Base-by-base conservation (phyloP, 148 eudicot genomes). In the Bassia scoparia region DNA sequence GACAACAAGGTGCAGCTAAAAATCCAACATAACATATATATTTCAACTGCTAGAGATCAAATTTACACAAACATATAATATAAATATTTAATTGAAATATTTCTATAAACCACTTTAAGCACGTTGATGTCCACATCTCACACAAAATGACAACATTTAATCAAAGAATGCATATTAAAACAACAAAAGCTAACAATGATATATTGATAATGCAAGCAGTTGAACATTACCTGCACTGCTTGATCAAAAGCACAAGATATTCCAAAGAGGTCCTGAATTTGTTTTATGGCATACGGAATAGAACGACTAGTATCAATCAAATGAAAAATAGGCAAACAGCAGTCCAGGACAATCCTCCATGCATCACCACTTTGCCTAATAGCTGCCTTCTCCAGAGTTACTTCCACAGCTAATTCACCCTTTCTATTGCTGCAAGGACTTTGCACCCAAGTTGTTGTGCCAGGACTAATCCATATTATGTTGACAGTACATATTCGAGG, bases 231-330 rank as follows among this genome's bases (percentile, higher is more conserved):
- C 98, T 93, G 96, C 67, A 95, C 90, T 58, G 91, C 97, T 74
- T 91, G 99, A 78, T 96, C 96, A 74, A 96, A 96, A 37, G 92
- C 89, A 81, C 96, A 87, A 49, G 97, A 86, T 61, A 96, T 90
- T 54, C 99, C 99, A 53, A 96, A 85, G 20, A 92, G 83, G 67
- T 96, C 94, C 70, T 96, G 90, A 52, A 96, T 86, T 84, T 96
- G 97, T 76, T 92, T 96, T 33, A 92, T 89, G 20, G 97, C 96
- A 83, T 89, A 86, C 34, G 97, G 99, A 24, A 89, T 85, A 21
- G 98, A 91, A 26, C 97, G 89, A 59, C 59, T 80, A 8, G 87
- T 83, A 79, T 94, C 98, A 33, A 94, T 84, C 70, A 94, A 49
- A 83, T 89, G 96, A 52, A 91, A 81, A 17, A 94, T 81, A 4